phyloP scores from a whole-genome alignment of 2,329 filamentous ascomycete species.

The Neopestalotiopsis rosae region DNA sequence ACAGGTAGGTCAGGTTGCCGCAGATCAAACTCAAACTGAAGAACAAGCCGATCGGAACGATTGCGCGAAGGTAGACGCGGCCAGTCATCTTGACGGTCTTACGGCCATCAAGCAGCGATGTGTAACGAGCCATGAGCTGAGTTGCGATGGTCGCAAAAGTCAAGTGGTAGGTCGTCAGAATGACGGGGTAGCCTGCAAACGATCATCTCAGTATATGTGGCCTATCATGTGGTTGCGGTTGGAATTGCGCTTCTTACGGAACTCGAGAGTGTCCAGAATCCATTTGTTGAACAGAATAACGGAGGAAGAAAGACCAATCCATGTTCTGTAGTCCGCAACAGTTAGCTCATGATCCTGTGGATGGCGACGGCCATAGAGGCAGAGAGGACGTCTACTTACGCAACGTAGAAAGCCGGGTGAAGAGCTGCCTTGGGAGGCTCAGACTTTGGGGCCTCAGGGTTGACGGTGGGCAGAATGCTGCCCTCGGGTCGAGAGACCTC shows the following conservation, averaged over 20 bases:
- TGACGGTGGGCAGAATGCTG: conserved; percentile 79
- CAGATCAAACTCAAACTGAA: conserved; percentile 97
- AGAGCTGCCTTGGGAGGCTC: conserved; percentile 68
- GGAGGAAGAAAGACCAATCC: conserved; percentile 91
- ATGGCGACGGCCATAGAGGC: background rate
- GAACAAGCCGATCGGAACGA: conserved; percentile 93
- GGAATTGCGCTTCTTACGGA: conserved; percentile 63
- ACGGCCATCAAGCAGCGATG: conserved; percentile 86
- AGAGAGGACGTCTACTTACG: conserved; percentile 49
- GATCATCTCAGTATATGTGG: conserved; percentile 32
- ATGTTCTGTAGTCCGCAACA: conserved; percentile 62
- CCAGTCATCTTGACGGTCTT: conserved; percentile 98
- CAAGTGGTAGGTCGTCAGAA: conserved; percentile 96
- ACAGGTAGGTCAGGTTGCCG: conserved; percentile 93
- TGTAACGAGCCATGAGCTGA: conserved; percentile 89
- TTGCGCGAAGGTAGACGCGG: conserved; percentile 88
- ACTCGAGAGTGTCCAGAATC: conserved; percentile 85
- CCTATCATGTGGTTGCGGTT: conserved; percentile 11
- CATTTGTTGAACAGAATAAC: conserved; percentile 99
- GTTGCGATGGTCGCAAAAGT: conserved; percentile 93
- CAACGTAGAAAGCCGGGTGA: conserved; percentile 86
- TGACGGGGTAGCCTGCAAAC: conserved; percentile 68
- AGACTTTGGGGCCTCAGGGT: conserved; percentile 75
- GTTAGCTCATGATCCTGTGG: conserved; percentile 5
- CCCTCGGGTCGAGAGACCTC: conserved; percentile 69